Evolutionary conservation across 2,329 filamentous ascomycete genomes (phyloP), one percentile per base, ranked within the genome.

Genomic region (Emydomyces testavorans): DNA sequence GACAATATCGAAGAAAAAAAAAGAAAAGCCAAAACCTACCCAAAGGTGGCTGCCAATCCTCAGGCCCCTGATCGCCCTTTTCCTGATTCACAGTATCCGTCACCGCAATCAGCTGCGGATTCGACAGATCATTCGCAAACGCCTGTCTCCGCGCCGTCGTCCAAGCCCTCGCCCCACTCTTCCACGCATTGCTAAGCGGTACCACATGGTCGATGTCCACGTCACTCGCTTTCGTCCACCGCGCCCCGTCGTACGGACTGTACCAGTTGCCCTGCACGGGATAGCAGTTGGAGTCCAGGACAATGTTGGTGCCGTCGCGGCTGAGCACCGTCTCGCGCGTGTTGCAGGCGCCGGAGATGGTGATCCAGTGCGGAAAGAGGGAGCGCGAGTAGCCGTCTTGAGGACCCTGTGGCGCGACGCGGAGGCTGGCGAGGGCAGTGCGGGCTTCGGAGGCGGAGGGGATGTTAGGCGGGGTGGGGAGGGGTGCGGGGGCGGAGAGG

Each of bases 121-220:
- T 76, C 1, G 69, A 74, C 50, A 90, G 62, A 66, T 92, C 86
- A 64, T 87, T 92, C 55, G 86, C 86, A 59, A 88, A 88, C 2
- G 71, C 62, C 60, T 81, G 69, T 48, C 86, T 78, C 57, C 76
- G 72, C 16, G 72, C 66, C 0, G 80, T 81, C 0, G 83, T 85
- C 86, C 85, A 90, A 1, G 69, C 64, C 6, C 75, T 73, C 10
- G 85, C 85, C 16, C 85, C 85, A 37, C 80, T 85, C 76, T 82
- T 79, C 85, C 84, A 90, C 4, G 85, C 84, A 59, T 89, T 86
- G 60, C 82, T 81, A 52, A 93, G 63, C 0, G 86, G 85, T 2
- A 93, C 83, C 66, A 92, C 73, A 62, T 92, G 86, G 62, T 92
- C 86, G 51, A 92, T 90, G 56, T 90, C 84, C 1, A 92, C 63